These are phyloP conservation scores for Ophiocordyceps unilateralis DNA, from an alignment of 2,329 filamentous ascomycete genomes.

Conservation along the genomic window DNA sequence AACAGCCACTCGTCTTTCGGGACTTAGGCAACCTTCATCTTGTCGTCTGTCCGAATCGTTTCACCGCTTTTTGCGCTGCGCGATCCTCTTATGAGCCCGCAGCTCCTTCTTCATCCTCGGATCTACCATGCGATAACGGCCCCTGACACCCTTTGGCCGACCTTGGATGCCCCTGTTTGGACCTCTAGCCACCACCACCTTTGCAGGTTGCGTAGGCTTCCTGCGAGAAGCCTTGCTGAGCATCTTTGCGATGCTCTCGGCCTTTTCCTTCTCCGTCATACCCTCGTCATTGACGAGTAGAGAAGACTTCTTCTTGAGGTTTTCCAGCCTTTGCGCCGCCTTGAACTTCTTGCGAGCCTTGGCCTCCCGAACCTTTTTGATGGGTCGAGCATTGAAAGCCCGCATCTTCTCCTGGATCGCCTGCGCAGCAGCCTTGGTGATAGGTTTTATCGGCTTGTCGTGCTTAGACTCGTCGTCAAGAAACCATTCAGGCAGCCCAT, in stretches of 20 bases:
- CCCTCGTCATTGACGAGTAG: conserved; percentile 76
- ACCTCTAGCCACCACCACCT: conserved; percentile 76
- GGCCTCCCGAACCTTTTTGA: conserved; percentile 97
- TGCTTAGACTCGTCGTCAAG: conserved; percentile 79
- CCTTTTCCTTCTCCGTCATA: conserved; percentile 93
- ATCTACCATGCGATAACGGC: conserved; percentile 95
- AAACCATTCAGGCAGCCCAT: conserved; percentile 95
- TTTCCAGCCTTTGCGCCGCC: conserved; percentile 78
- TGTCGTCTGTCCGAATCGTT: too few species aligned
- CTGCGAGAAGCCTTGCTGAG: conserved; percentile 71
- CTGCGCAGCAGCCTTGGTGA: conserved; percentile 71
- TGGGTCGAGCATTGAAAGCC: conserved; percentile 84
- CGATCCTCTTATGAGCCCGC: conserved; percentile 61
- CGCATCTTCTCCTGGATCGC: conserved; percentile 92
- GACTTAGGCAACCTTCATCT: too few species aligned
- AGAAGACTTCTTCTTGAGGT: conserved; percentile 93
- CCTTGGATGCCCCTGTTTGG: conserved; percentile 73
- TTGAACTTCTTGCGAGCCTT: conserved; percentile 96
- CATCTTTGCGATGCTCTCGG: conserved; percentile 62
- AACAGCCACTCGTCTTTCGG: too few species aligned
- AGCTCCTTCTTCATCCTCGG: conserved; percentile 92
- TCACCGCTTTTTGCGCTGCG: conserved; percentile 43
- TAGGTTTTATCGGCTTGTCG: conserved; percentile 73
- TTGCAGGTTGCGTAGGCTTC: conserved; percentile 69
- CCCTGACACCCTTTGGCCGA: conserved; percentile 80